Conservation (phyloP, 768 basidiomycete species). For the Phylloporus scabripes region DNA sequence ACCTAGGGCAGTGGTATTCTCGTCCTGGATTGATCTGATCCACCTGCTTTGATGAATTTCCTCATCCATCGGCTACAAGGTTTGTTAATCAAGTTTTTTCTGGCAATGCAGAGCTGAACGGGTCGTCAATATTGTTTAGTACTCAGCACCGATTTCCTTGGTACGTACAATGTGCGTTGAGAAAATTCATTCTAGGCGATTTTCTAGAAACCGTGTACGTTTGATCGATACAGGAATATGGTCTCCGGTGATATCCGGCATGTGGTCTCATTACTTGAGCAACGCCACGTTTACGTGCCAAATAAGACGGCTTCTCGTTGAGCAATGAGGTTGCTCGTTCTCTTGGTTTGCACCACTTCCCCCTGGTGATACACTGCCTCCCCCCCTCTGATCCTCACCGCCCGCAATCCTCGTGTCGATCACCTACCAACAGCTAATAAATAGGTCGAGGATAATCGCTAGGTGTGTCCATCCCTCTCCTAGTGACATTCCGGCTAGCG, state of each 20-base stretch:
- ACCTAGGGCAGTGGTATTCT: too few species aligned
- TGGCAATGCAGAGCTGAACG: background rate
- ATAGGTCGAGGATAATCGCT: background rate
- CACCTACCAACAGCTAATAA: background rate
- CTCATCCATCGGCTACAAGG: background rate
- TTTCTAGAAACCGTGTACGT: background rate
- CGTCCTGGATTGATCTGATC: too few species aligned
- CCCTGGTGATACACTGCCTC: background rate
- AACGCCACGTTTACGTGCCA: background rate
- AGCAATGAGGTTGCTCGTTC: background rate
- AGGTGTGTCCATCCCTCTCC: background rate
- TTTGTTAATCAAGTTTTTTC: background rate
- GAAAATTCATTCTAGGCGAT: background rate
- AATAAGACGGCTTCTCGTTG: background rate
- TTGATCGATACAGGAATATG: background rate
- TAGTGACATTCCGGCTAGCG: background rate
- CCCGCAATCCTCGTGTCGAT: background rate
- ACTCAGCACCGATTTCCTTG: background rate
- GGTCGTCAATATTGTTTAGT: background rate
- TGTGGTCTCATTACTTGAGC: background rate
- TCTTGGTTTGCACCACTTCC: background rate
- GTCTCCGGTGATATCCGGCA: background rate
- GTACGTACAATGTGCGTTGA: background rate
- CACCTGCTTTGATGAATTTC: background rate
- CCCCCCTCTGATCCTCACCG: background rate